Evolutionary conservation across 176 grass and related monocot genomes (phyloP).

Genomic region (Oryza longistaminata): DNA sequence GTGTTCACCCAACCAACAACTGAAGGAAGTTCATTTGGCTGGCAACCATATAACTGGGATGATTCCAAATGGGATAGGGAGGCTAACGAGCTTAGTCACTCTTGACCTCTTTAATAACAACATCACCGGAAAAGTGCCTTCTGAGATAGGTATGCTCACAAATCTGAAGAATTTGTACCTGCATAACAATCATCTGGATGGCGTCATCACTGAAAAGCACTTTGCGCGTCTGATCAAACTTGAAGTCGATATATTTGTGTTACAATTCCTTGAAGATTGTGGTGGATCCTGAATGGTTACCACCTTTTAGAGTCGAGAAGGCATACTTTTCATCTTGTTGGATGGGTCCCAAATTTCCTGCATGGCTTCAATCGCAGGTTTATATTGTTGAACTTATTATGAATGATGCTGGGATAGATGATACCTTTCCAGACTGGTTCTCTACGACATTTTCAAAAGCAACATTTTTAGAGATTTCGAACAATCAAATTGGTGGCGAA

Average conservation of each 20-base stretch:
- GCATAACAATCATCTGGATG: background rate
- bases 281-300: slow-evolving; percentile 27
- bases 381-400: background rate
- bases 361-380: slow-evolving; percentile 30
- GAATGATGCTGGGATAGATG: no score
- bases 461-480: background rate
- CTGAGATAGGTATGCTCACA: background rate
- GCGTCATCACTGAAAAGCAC: slow-evolving; percentile 16
- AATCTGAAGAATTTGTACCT: background rate
- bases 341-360: slow-evolving; percentile 32
- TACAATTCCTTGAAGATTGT: background rate
- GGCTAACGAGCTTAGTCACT: background rate
- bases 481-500: slow-evolving; percentile 36
- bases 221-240: background rate
- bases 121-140: background rate
- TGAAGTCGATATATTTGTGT: no score
- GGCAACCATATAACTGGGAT: background rate
- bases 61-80: background rate
- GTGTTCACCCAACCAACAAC: background rate
- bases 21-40: background rate
- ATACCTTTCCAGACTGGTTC: slow-evolving; percentile 16
- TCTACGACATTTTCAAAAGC: background rate
- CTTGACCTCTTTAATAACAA: slow-evolving; percentile 8
- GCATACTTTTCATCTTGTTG: slow-evolving; percentile 5
- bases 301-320: background rate